phyloP scores from a whole-genome alignment of 2,329 filamentous ascomycete species.

The Aspergillus tanneri region DNA sequence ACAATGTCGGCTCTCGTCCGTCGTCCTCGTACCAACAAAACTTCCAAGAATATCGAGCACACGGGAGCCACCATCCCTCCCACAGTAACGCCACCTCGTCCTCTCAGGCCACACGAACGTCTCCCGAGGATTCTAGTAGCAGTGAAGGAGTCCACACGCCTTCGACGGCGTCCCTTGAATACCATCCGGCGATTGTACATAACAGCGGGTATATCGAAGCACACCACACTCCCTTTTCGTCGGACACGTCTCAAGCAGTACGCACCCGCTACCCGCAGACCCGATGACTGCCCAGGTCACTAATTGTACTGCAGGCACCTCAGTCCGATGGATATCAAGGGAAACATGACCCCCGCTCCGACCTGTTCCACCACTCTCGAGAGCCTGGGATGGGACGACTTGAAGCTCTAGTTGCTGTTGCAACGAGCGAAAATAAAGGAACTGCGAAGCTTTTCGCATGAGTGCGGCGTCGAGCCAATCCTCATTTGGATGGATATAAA shows the following conservation, averaged over 20 bases:
- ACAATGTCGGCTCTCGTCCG: conserved; percentile 38
- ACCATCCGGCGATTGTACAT: conserved; percentile 50
- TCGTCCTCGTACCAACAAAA: conserved; percentile 36
- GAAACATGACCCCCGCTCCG: conserved; percentile 30
- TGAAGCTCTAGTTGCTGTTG: conserved; percentile 52
- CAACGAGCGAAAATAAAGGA: conserved; percentile 48
- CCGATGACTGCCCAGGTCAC: conserved; percentile 27
- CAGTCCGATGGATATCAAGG: conserved; percentile 31
- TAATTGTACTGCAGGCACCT: conserved; percentile 35
- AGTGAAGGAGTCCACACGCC: conserved; percentile 51
- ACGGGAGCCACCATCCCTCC: conserved; percentile 25
- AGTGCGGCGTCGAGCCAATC: not conserved
- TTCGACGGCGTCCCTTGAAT: conserved; percentile 48
- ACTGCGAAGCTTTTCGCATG: conserved; percentile 35
- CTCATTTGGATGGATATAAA: not conserved
- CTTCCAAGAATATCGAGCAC: conserved; percentile 29
- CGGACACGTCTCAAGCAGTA: conserved; percentile 44
- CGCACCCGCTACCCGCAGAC: conserved; percentile 29
- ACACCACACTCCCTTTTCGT: conserved; percentile 36
- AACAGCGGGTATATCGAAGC: conserved; percentile 50
- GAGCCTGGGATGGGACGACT: conserved; percentile 47
- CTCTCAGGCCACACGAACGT: conserved; percentile 38
- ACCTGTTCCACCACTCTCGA: conserved; percentile 29
- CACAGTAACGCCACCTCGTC: conserved; percentile 27
- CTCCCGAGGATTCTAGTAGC: conserved; percentile 51